These are phyloP conservation scores for Calophaca sinica DNA, from an alignment of 306 rosid genomes.

Conservation along the genomic window DNA sequence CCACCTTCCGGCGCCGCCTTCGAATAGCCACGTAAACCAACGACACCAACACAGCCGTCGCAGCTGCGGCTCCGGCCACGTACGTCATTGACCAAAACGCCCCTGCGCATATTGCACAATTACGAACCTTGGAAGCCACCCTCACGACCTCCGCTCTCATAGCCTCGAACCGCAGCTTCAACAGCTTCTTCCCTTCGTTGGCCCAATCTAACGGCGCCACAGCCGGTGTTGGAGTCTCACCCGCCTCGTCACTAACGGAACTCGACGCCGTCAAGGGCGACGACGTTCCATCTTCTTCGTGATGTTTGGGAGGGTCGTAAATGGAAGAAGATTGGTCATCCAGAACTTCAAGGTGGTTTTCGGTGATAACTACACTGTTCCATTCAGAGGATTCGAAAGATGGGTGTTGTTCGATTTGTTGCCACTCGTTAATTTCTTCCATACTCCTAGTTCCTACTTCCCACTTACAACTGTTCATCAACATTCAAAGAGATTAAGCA, in stretches of 20 bases:
- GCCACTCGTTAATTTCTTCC: constrained; percentile 55
- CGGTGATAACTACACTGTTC: constrained; percentile 25
- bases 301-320: background rate
- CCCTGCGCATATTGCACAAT: constrained; percentile 35
- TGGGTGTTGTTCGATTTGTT: constrained; percentile 45
- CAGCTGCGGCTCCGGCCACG: constrained; percentile 50
- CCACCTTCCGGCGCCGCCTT: constrained; percentile 49
- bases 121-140: constrained; percentile 42
- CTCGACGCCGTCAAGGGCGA: background rate
- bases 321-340: constrained; percentile 35
- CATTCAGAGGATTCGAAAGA: constrained; percentile 22
- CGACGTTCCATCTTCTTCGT: constrained; percentile 33
- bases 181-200: constrained; percentile 44
- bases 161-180: constrained; percentile 49
- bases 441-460: constrained; percentile 22
- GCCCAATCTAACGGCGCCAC: constrained; percentile 33
- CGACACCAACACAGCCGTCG: constrained; percentile 29
- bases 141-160: constrained; percentile 40
- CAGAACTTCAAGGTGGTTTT: constrained; percentile 31
- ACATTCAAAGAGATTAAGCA: background rate
- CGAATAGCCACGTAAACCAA: constrained; percentile 40
- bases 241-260: background rate
- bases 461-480: background rate
- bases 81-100: constrained; percentile 53
- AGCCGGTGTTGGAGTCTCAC: background rate